Evolutionary conservation across 1,284 basidiomycete species (phyloP).

Genomic region (Rhizoctonia solani): DNA sequence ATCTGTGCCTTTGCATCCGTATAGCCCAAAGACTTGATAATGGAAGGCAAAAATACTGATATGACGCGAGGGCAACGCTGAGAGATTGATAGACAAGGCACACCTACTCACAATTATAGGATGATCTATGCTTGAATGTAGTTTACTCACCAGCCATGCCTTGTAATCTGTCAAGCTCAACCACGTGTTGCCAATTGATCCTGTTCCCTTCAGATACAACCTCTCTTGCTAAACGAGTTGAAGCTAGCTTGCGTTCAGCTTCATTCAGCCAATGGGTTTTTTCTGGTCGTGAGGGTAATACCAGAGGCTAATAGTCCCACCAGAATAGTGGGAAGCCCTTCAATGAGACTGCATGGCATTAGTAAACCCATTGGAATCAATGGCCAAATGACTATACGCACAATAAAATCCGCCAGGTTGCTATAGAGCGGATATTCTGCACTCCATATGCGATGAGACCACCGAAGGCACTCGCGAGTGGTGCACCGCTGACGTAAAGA

Average conservation of each 20-base stretch:
- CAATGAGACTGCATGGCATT: conserved; percentile 28
- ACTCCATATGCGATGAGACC: conserved; percentile 39
- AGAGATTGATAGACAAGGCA: conserved; percentile 28
- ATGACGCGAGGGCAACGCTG: conserved; percentile 16
- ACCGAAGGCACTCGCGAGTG: conserved; percentile 38
- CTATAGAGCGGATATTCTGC: conserved; percentile 36
- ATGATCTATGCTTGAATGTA: background rate
- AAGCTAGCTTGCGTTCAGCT: conserved; percentile 35
- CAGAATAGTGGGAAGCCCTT: conserved; percentile 34
- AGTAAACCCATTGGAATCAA: background rate
- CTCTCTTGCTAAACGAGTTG: conserved; percentile 24
- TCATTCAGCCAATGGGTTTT: conserved; percentile 35
- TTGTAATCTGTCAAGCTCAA: conserved; percentile 31
- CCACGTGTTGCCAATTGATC: conserved; percentile 30
- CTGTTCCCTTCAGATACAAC: conserved; percentile 12
- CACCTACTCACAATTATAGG: background rate
- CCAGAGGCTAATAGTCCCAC: conserved; percentile 32
- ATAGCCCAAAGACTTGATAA: conserved; percentile 46
- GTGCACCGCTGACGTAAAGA: conserved; percentile 36
- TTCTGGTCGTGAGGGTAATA: conserved; percentile 35
- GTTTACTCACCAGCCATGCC: conserved; percentile 27
- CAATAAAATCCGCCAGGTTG: conserved; percentile 36
- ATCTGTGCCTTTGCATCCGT: conserved; percentile 49
- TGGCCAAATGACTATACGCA: background rate
- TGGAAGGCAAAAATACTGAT: conserved; percentile 10